Conservation (phyloP, 768 basidiomycete species). For the Pleurotus citrinopileatus region DNA sequence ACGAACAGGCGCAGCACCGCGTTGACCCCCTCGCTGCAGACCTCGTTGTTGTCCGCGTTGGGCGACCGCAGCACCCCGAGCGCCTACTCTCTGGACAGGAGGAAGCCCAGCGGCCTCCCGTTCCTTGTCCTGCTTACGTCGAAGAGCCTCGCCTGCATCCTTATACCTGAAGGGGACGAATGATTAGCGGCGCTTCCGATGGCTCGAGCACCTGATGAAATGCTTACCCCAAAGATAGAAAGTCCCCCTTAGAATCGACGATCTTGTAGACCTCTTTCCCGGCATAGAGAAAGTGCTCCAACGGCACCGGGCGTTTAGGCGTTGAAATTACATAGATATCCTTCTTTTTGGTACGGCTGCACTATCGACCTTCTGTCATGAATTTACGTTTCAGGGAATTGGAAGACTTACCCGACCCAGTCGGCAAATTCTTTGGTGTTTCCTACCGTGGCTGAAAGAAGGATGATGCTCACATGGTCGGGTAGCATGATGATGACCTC, state of each 20-base stretch:
- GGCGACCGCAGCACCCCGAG: slow-evolving; percentile 60
- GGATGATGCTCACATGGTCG: slow-evolving; percentile 96
- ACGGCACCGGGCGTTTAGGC: slow-evolving; percentile 90
- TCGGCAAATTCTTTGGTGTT: slow-evolving; percentile 98
- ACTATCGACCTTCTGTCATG: slow-evolving; percentile 8
- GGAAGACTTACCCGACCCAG: slow-evolving; percentile 87
- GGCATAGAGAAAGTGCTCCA: slow-evolving; percentile 96
- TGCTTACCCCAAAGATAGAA: slow-evolving; percentile 64
- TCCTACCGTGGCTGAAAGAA: slow-evolving; percentile 95
- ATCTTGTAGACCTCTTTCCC: slow-evolving; percentile 93
- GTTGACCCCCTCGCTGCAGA: slow-evolving; percentile 33
- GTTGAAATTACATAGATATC: slow-evolving; percentile 99
- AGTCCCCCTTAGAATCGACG: slow-evolving; percentile 78
- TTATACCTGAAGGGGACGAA: slow-evolving; percentile 67
- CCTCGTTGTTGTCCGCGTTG: slow-evolving; percentile 59
- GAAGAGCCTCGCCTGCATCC: slow-evolving; percentile 83
- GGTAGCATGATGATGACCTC: slow-evolving; percentile 99
- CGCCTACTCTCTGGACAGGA: slow-evolving; percentile 82
- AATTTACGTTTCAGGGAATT: background rate
- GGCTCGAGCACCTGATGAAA: background rate
- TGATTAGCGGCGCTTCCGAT: too few relatives aligned
- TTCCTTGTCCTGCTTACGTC: slow-evolving; percentile 97
- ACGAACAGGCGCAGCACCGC: slow-evolving; percentile 30
- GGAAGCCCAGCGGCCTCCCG: slow-evolving; percentile 91
- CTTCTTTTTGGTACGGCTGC: slow-evolving; percentile 96